These are phyloP conservation scores for Albifimbria verrucaria DNA, from an alignment of 2,329 filamentous ascomycete genomes.

Conservation along the genomic window DNA sequence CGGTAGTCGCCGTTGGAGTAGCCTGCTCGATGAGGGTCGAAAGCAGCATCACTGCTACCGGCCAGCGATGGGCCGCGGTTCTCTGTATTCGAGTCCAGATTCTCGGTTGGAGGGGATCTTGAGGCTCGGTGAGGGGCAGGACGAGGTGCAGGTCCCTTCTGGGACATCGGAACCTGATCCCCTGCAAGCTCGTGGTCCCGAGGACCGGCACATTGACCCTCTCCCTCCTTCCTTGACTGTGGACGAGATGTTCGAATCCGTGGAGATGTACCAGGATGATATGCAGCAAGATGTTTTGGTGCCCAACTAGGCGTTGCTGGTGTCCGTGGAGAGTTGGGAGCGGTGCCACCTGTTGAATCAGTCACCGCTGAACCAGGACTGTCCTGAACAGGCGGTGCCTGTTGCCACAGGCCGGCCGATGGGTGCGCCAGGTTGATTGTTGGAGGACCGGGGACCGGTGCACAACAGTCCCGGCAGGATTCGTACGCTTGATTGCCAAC, in stretches of 20 bases:
- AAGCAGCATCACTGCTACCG: slow-evolving; percentile 18
- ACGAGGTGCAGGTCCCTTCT: slow-evolving; percentile 55
- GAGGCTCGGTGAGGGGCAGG: slow-evolving; percentile 50
- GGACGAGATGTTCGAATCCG: background rate
- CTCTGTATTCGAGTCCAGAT: slow-evolving; percentile 20
- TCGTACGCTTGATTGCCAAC: too few species aligned
- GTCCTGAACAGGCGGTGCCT: slow-evolving; percentile 26
- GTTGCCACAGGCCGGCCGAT: slow-evolving; percentile 30
- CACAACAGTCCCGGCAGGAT: slow-evolving; percentile 30
- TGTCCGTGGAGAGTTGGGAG: slow-evolving; percentile 31
- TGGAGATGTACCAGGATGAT: slow-evolving; percentile 12
- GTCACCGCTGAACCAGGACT: slow-evolving; percentile 27
- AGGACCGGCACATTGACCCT: slow-evolving; percentile 57
- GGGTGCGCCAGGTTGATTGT: slow-evolving; percentile 30
- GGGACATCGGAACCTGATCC: slow-evolving; percentile 63
- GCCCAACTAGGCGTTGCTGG: slow-evolving; percentile 30
- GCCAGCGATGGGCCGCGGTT: slow-evolving; percentile 13
- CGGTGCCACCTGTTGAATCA: slow-evolving; percentile 28
- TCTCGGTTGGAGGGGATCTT: slow-evolving; percentile 38
- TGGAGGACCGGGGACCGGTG: slow-evolving; percentile 18
- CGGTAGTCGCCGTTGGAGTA: slow-evolving; percentile 18
- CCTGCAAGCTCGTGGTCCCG: slow-evolving; percentile 48
- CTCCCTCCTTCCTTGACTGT: slow-evolving; percentile 15
- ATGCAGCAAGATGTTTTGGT: slow-evolving; percentile 15
- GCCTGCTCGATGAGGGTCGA: slow-evolving; percentile 16